Evolutionary conservation across 805 yeast species (phyloP), one percentile per base, ranked within the genome.

Genomic region (Lachancea nothofagi): DNA sequence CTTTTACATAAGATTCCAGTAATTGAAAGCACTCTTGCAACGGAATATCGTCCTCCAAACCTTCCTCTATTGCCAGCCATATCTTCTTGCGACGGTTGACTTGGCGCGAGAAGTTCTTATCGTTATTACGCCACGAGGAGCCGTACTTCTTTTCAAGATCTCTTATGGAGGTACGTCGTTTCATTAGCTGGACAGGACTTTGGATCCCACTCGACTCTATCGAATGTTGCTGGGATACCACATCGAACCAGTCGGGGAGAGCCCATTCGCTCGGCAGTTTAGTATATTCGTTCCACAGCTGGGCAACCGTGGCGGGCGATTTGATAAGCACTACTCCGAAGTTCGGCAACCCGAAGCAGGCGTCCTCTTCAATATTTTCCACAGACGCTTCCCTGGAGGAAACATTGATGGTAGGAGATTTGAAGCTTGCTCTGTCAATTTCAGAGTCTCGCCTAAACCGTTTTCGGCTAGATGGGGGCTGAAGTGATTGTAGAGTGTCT

Each of bases 41-140:
- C 7, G 47, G 25, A 12, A 57, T 29, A 3, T 57, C 59, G 40
- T 51, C 53, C 13, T 38, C 36, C 19, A 55, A 26, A 2, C 60
- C 61, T 18, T 48, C 53, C 34, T 57, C 62, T 29, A 57, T 54
- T 4, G 57, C 47, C 22, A 45, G 48, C 62, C 61, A 57, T 19
- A 57, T 53, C 29, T 57, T 57, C 42, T 57, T 57, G 18, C 62
- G 42, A 28, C 62, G 51, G 37, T 57, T 57, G n/a, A 57, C 50
- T 39, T 57, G 62, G 29, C 62, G 42, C 1, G 62, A 57, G 36
- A 57, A 53, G 41, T 57, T 57, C 36, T 57, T 57, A 31, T 57
- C 59, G 24, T 42, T 45, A 37, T 52, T 54, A 27, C 61, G 46
- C 61, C 62, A 57, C 1, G 56, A 46, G 1, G 59, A 54, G 7